These are phyloP conservation scores for Aspergillus sp. DNA, from an alignment of 2,329 filamentous ascomycete genomes.

Conservation along the genomic window DNA sequence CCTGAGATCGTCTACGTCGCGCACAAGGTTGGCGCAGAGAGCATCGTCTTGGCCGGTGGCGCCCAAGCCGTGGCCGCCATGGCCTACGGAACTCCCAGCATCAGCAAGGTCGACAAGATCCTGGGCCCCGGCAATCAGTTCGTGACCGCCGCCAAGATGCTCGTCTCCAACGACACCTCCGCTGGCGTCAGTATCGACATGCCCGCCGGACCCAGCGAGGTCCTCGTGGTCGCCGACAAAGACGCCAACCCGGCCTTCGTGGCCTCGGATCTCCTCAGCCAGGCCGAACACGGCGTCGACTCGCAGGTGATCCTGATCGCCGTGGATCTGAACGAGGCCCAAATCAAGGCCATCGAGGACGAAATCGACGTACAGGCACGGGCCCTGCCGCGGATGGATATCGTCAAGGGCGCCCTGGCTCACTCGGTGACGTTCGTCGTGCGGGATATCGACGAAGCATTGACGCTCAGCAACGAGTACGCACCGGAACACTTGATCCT, in stretches of 20 bases:
- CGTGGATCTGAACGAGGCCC: slow-evolving; percentile 63
- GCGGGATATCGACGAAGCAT: slow-evolving; percentile 61
- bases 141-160: slow-evolving; percentile 97
- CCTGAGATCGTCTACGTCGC: slow-evolving; percentile 97
- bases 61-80: slow-evolving; percentile 93
- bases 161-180: slow-evolving; percentile 93
- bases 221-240: slow-evolving; percentile 89
- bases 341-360: slow-evolving; percentile 77
- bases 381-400: slow-evolving; percentile 81
- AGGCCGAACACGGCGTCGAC: slow-evolving; percentile 94
- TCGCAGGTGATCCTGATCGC: slow-evolving; percentile 90
- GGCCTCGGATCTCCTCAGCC: slow-evolving; percentile 84
- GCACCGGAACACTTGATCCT: slow-evolving; percentile 95
- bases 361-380: slow-evolving; percentile 82
- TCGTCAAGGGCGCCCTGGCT: slow-evolving; percentile 79
- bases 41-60: slow-evolving; percentile 89
- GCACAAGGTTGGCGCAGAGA: slow-evolving; percentile 92
- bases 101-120: slow-evolving; percentile 98
- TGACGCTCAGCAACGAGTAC: slow-evolving; percentile 82
- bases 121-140: slow-evolving; percentile 97
- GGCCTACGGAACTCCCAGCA: slow-evolving; percentile 91
- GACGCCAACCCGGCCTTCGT: slow-evolving; percentile 88
- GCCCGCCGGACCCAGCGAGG: slow-evolving; percentile 93
- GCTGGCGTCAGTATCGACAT: slow-evolving; percentile 95
- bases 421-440: slow-evolving; percentile 86